Base-by-base conservation (phyloP, 441 rosid species). In the Manihot esculenta region DNA sequence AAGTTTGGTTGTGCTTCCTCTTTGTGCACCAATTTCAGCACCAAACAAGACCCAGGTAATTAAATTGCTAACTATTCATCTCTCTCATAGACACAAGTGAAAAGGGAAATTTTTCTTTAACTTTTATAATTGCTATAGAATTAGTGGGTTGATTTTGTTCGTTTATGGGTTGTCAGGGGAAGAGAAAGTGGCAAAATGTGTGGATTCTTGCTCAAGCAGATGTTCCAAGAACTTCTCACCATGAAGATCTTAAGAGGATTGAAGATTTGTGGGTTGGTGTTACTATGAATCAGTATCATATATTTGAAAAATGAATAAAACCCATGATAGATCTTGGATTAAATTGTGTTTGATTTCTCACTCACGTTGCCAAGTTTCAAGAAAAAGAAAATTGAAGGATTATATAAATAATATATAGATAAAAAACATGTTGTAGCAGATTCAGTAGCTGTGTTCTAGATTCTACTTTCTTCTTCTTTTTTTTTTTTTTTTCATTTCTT, bases 1-100 rank as follows among this genome's bases (percentile, higher is more conserved):
- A 78, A 60, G 64, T 75, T 83, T 64, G 79, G 85, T 0, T 83
- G 87, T 65, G 82, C 87, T 63, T 26, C 66, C n/a, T 60, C 83
- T 74, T 35, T 68, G 48, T 85, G 86, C 75, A 17, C 83, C 33
- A 45, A 69, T 23, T 2, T 78, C 71, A 83, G 83, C 83, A 54
- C 86, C 75, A 68, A 10, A 49, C 44, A 54, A 3, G 62, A 77
- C 26, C 81, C 83, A 1, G 76, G 84, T 78, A 69, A 24, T 41
- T 23, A 10, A 35, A 4, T 35, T 2, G 0, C 5, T 3, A 35
- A 35, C 5, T 7, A 13, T 64, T 35, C 38, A 38, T 48, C 10
- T 15, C 4, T 30, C 21, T 59, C 5, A 1, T 44, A 3, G 48
- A 10, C 12, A 10, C 14, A 44, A 44, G 15, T 44, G 48, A 44